Base-by-base conservation (phyloP, 129 eudicot genomes). In the Flaveria robusta region DNA sequence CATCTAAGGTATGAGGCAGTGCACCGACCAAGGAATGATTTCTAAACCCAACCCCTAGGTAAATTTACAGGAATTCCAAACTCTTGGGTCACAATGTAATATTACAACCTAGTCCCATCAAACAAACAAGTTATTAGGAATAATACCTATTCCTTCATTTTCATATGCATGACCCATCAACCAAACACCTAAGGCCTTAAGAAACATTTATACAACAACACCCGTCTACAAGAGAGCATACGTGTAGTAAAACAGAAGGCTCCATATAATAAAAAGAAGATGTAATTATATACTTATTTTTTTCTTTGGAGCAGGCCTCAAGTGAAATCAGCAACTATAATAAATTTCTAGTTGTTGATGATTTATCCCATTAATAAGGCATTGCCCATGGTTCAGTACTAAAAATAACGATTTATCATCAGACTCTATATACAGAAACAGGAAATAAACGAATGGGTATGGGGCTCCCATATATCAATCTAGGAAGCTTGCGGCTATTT, bases 341-440 rank as follows among this genome's bases (percentile, higher is more conserved):
- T 23, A 31, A 71, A 19, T 19, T 71, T 71, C 55, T 71, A 9
- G 7, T 51, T 51, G 29, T 12, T 29, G 15, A 49, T 49, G 15
- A 16, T 49, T 49, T 71, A 71, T 71, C 62, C 62, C 66, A 15
- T 73, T 19, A 7, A 26, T 73, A 37, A 72, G 68, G 42, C 54
- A 58, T 23, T 56, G 43, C 52, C 20, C 39, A 59, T 74, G 69
- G 69, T 14, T 41, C 39, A 43, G 45, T 59, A 58, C 46, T 22
- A 55, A 56, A 56, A 13, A 72, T 46, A 71, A 12, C 15, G 16
- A 55, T 0, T 15, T 3, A 58, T 58, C n/a, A 58, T 74, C 58
- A 74, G 69, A 56, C 55, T 73, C 55, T 73, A 27, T 55, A 73
- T 55, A 37, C 29, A 71, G 31, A 71, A 45, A 49, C 26, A 58